Evolutionary conservation across 305 asterid species (phyloP).

Genomic region (Euphrasia arctica): DNA sequence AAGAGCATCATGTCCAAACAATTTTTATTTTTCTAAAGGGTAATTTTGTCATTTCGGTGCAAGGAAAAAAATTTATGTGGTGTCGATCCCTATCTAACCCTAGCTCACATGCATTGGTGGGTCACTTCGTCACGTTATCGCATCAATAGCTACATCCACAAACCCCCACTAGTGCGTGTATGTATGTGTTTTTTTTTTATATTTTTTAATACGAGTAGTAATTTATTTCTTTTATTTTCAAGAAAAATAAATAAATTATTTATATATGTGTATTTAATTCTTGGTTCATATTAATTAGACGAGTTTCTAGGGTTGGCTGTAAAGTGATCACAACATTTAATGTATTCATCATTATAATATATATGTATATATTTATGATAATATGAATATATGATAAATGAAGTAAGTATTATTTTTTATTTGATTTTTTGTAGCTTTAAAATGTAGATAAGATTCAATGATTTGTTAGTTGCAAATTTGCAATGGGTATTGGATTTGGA

Average conservation of each 20-base stretch:
- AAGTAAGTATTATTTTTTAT: too few species aligned
- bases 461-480: too few species aligned
- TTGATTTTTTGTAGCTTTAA: too few species aligned
- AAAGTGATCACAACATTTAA: slow-evolving; percentile 21
- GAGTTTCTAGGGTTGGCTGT: background rate
- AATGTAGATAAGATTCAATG: background rate
- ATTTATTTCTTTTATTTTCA: background rate
- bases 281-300: slow-evolving; percentile 14
- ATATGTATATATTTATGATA: too few species aligned
- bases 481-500: too few species aligned
- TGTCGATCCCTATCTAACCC: background rate
- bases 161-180: slow-evolving; percentile 22
- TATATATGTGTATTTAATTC: background rate
- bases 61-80: background rate
- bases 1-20: slow-evolving; percentile 20
- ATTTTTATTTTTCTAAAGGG: slow-evolving; percentile 12
- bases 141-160: slow-evolving; percentile 26
- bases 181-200: background rate
- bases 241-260: background rate
- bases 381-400: too few species aligned
- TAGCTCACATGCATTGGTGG: slow-evolving; percentile 44
- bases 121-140: slow-evolving; percentile 36
- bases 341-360: too few species aligned
- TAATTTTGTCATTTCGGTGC: slow-evolving; percentile 20
- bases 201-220: background rate